phyloP scores from a whole-genome alignment of 805 yeast species.

The Candida chauliodis region DNA sequence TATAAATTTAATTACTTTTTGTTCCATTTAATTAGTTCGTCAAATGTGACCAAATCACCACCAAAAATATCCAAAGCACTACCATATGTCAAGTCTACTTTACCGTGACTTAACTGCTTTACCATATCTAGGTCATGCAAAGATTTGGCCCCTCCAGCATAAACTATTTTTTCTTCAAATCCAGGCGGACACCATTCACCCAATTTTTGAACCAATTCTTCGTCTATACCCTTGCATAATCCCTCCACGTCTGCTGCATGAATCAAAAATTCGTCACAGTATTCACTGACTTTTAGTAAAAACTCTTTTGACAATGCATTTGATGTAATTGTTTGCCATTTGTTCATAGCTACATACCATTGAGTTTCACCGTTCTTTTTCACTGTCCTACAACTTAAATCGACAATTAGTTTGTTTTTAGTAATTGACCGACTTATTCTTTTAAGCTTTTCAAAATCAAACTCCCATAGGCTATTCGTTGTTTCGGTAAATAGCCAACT shows the following conservation, averaged over 20 bases:
- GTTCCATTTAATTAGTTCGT: conserved; percentile 78
- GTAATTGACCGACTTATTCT: conserved; percentile 57
- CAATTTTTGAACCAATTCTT: conserved; percentile 62
- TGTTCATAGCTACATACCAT: conserved; percentile 97
- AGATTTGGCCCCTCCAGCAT: conserved; percentile 95
- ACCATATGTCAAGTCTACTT: conserved; percentile 90
- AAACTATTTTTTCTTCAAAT: conserved; percentile 68
- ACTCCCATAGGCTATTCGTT: conserved; percentile 38
- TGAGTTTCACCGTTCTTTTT: conserved; percentile 19
- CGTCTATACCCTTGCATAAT: conserved; percentile 87
- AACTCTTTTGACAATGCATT: conserved; percentile 52
- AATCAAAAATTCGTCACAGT: conserved; percentile 82
- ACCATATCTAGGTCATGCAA: conserved; percentile 68
- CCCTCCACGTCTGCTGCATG: conserved; percentile 99
- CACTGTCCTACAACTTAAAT: conserved; percentile 72
- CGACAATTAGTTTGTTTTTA: conserved; percentile 68
- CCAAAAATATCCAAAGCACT: conserved; percentile 95
- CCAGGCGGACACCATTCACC: conserved; percentile 70
- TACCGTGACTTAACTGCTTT: conserved; percentile 63
- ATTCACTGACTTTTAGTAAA: conserved; percentile 50
- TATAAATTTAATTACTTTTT: conserved; percentile 6
- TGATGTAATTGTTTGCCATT: conserved; percentile 90
- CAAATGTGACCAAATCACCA: conserved; percentile 72
- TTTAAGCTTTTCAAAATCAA: conserved; percentile 50
- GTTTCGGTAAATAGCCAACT: conserved; percentile 81